These are phyloP conservation scores for Dichotomopilus funicola DNA, from an alignment of 2,329 filamentous ascomycete genomes.

Conservation along the genomic window DNA sequence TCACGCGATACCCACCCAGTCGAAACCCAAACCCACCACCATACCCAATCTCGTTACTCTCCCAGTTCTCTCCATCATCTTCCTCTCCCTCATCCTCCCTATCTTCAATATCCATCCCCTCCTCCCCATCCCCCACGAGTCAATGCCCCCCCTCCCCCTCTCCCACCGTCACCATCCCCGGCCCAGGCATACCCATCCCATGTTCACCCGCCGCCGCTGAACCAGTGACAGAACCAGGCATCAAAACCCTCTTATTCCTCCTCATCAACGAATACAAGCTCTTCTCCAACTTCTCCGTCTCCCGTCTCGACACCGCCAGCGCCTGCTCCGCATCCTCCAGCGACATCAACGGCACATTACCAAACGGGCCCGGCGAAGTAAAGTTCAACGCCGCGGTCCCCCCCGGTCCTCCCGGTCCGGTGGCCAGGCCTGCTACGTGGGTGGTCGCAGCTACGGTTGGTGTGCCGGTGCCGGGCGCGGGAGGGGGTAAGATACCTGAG, in stretches of 20 bases:
- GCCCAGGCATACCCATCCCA: neutral
- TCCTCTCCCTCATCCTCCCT: too few relatives aligned
- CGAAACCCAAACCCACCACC: too few relatives aligned
- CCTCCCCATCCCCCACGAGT: slow-evolving; percentile 9
- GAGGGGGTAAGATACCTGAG: too few relatives aligned
- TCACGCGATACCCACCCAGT: too few relatives aligned
- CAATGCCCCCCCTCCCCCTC: slow-evolving; percentile 21
- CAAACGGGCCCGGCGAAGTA: slow-evolving; percentile 28
- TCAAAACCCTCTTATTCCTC: slow-evolving; percentile 50
- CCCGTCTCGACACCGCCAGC: slow-evolving; percentile 45
- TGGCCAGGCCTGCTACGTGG: too few relatives aligned
- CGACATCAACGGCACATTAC: slow-evolving; percentile 50
- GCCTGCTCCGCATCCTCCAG: slow-evolving; percentile 58
- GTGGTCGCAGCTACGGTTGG: too few relatives aligned
- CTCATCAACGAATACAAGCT: slow-evolving; percentile 52
- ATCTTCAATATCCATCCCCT: too few relatives aligned
- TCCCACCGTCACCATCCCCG: neutral
- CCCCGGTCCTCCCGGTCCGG: neutral
- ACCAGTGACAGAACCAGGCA: neutral
- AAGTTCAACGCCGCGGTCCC: slow-evolving; percentile 3
- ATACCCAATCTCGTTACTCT: too few relatives aligned
- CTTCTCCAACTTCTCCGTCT: slow-evolving; percentile 58
- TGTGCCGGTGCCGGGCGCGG: too few relatives aligned
- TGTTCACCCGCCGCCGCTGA: neutral
- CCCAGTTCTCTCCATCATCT: too few relatives aligned